Evolutionary conservation across 108 stramenopile genomes (phyloP), one percentile per base, ranked within the genome.

Genomic region (Hondaea fermentalgiana): DNA sequence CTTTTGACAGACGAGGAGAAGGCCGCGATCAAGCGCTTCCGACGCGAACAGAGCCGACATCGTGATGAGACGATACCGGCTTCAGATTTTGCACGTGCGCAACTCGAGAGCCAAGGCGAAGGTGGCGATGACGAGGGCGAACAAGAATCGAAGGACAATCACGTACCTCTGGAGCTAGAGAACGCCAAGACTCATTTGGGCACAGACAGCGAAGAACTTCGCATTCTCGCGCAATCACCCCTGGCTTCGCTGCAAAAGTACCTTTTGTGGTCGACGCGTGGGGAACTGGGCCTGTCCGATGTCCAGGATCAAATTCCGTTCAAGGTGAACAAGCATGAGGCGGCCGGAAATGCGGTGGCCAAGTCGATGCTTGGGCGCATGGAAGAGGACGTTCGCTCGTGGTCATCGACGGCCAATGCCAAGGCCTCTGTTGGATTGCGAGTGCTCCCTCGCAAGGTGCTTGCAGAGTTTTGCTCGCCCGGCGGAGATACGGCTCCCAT

Each of bases 351-450:
- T 10, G 89, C 89, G 5, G 88, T 89, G 14, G 91, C 91, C 23
- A 64, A 47, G 88, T 60, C 89, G 42, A 89, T 91, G 87, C 88
- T 91, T 5, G 25, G 44, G 23, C 91, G 91, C 17, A 55, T 91
- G 42, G 43, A 72, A 55, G 91, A 91, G 21, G 91, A 91, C 60
- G 55, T 91, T 8, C 55, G 55, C 6, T 87, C 90, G 43, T 90
- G 51, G 28, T 28, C 87, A 0, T 5, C 47, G 2, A 44, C 29
- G 16, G 90, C 69, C 6, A 90, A 90, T 69, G 29, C 35, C 19
- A 5, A 43, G 17, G 5, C 44, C 14, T 25, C 55, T 16, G 35
- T 72, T 5, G 35, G 72, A 5, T 10, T 90, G 17, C 69, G 14
- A 44, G 35, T 59, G 16, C 35, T 90, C 1, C 53, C 87, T 17